Base-by-base conservation (phyloP, 805 yeast species). In the Suhomyces sp. region DNA sequence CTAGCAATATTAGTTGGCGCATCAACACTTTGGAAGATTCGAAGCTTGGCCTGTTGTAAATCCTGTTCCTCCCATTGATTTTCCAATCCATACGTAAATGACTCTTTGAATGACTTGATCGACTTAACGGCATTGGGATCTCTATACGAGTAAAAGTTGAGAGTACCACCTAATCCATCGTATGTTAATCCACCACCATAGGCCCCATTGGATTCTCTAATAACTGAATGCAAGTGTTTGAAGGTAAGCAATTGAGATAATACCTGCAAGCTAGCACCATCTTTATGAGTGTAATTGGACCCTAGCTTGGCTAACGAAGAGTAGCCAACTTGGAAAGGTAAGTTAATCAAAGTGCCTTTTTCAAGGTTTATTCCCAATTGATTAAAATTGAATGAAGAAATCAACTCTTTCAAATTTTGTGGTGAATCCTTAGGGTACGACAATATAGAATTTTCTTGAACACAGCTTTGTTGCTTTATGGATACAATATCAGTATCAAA, bases 151-250 rank as follows among this genome's bases (percentile, higher is more conserved):
- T 83, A 93, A 63, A 73, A 88, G 21, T 84, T 75, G 51, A 91
- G 77, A 2, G 81, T 50, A 0, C 97, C 98, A 33, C 84, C 87
- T 15, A 86, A 55, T 0, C 91, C 88, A 54, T 82, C 85, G 56
- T 81, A 93, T 6, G 76, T 64, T 4, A 95, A 84, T 4, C 98
- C 98, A 5, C 96, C 98, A 6, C 98, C 98, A 54, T 93, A 93
- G 0, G 98, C 98, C 40, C 98, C 98, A 38, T 96, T 96, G 51
- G 91, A 79, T 54, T 93, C 98, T 46, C 98, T 76, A 24, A 93
- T 79, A 44, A 88, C 95, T 9, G 87, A 76, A 58, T 93, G 98
- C 31, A 93, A 65, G 47, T 85, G 77, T 52, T 84, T 86, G 61
- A 83, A 90, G 0, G 95, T 82, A 47, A 88, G 58, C 39, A 93